Base-by-base conservation (phyloP, 305 asterid genomes). In the Monarda citriodora region DNA sequence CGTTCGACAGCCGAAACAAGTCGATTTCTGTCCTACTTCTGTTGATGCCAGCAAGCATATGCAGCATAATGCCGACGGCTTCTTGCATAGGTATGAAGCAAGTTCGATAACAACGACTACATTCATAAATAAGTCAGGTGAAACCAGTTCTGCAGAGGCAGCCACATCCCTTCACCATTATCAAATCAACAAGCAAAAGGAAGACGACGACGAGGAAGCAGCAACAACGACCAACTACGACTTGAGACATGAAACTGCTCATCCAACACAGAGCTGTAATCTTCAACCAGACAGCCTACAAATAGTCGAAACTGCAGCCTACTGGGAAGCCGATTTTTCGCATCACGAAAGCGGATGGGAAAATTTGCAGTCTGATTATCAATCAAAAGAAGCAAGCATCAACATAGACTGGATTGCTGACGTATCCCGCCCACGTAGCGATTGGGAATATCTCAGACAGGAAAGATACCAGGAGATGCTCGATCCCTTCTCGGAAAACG, bases 391-490 rank as follows among this genome's bases (percentile, higher is more conserved):
- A 56, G 78, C 53, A 40, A 63, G 17, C 70, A 63, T 16, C 70
- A 65, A 65, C 51, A 77, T 51, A 23, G 91, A 89, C 65, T 93
- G 98, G 98, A 77, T 85, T 60, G 75, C 54, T 46, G 88, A 87
- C 72, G 82, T 93, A 22, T 85, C 98, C 25, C 95, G 98, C 53
- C 98, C 98, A 15, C 90, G 91, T 12, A 78, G 96, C 40, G 82
- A 87, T 59, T 93, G 98, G 98, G 97, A 93, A 72, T 81, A 49
- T 70, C 89, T 93, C 56, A 89, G 98, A 63, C 88, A 83, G 77
- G 94, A 63, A 64, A 87, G 98, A 70, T 89, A 93, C 67, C 91
- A 80, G 64, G 98, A 93, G 79, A 93, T 93, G 98, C 96, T 83
- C 32, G 89, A 89, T 77, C 95, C 89, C 53, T 93, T 75, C 86